These are phyloP conservation scores for Trichoderma orchidacearum DNA, from an alignment of 495 filamentous ascomycete genomes.

Conservation along the genomic window DNA sequence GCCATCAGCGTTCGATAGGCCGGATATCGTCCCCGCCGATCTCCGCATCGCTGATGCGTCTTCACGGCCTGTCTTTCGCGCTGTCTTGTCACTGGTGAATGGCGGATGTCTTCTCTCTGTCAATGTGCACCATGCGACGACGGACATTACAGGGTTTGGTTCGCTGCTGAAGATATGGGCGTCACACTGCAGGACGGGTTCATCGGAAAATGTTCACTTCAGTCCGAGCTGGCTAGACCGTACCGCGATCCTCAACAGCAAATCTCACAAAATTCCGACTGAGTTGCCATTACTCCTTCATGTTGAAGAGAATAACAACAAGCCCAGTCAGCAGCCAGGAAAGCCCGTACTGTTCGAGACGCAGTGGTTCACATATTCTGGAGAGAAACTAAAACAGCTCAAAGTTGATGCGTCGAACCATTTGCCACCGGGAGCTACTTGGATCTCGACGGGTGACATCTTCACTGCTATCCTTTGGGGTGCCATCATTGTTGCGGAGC, in stretches of 20 bases:
- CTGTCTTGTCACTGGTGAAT: constrained; percentile 9
- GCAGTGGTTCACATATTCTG: constrained; percentile 11
- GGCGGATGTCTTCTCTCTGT: constrained; percentile 12
- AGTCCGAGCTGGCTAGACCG: constrained; percentile 10
- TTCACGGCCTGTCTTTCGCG: constrained; percentile 12
- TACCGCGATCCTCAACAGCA: neutral
- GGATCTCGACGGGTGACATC: constrained; percentile 15
- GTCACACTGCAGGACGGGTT: constrained; percentile 9
- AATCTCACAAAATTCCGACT: neutral
- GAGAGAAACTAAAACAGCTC: constrained; percentile 5
- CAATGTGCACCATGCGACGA: constrained; percentile 14
- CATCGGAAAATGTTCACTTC: constrained; percentile 7
- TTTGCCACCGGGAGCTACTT: constrained; percentile 5
- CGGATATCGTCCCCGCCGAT: constrained; percentile 8
- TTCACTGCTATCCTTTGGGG: constrained; percentile 14
- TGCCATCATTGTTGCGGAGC: constrained; percentile 8
- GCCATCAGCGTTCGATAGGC: constrained; percentile 7
- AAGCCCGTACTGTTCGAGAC: neutral
- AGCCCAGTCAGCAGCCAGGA: neutral
- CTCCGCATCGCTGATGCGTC: constrained; percentile 7
- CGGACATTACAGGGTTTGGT: constrained; percentile 15
- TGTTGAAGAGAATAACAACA: neutral
- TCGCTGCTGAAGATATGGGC: constrained; percentile 15
- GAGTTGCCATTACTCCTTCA: neutral
- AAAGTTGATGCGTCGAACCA: constrained; percentile 8